These are phyloP conservation scores for Parascedosporium putredinis DNA, from an alignment of 2,329 filamentous ascomycete species.

Conservation along the genomic window DNA sequence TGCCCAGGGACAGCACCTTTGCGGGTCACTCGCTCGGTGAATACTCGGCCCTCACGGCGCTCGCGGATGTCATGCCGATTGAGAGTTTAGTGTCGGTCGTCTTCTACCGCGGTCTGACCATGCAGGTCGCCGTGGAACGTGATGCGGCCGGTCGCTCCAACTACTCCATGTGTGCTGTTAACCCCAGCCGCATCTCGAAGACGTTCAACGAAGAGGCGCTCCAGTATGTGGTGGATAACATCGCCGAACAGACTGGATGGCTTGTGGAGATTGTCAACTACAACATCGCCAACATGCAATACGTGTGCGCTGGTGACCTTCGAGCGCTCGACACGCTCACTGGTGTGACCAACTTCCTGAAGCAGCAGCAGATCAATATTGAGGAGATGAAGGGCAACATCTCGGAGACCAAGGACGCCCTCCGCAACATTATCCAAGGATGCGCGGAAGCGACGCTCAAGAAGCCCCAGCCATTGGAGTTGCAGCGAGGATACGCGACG, in stretches of 20 bases:
- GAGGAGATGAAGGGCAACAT: constrained; percentile 82
- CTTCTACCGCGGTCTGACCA: constrained; percentile 96
- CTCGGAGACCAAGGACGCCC: constrained; percentile 82
- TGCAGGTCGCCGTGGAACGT: constrained; percentile 98
- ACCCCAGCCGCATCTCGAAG: constrained; percentile 95
- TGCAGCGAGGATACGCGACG: constrained; percentile 92
- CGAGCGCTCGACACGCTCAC: constrained; percentile 61
- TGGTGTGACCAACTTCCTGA: constrained; percentile 87
- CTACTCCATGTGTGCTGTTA: constrained; percentile 99
- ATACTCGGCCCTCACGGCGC: constrained; percentile 90
- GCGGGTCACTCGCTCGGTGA: constrained; percentile 96
- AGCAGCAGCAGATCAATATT: constrained; percentile 95
- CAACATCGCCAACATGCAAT: constrained; percentile 68
- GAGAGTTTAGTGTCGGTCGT: constrained; percentile 96
- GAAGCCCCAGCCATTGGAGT: constrained; percentile 79
- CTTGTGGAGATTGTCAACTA: constrained; percentile 98
- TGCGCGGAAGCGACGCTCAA: constrained; percentile 77
- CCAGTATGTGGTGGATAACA: constrained; percentile 93
- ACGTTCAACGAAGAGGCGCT: constrained; percentile 97
- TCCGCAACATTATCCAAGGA: constrained; percentile 82
- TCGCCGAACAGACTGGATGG: constrained; percentile 89
- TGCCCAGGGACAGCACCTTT: constrained; percentile 93
- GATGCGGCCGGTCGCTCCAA: constrained; percentile 88
- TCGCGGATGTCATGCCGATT: constrained; percentile 99
- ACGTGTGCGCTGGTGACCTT: constrained; percentile 61